Evolutionary conservation across 306 rosid genomes (phyloP).

Genomic region (Cicer cuneatum): DNA sequence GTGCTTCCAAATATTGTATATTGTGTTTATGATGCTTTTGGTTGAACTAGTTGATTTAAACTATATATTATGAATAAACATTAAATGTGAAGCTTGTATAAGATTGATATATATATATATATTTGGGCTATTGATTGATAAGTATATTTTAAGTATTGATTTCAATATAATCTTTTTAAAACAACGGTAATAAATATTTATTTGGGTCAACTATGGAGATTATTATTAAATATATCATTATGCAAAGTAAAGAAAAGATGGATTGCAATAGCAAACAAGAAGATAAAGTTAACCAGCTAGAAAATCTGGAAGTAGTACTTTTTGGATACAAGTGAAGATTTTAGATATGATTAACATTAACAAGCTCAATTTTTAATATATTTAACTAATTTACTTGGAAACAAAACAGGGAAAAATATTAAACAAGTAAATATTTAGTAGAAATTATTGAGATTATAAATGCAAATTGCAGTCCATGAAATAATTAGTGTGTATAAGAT

Average conservation of each 20-base stretch:
- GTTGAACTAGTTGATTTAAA: not conserved
- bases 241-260: conserved; percentile 2
- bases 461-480: too few relatives aligned
- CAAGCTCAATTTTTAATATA: not conserved
- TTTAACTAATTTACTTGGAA: too few relatives aligned
- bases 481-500: too few relatives aligned
- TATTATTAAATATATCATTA: not conserved
- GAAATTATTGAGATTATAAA: too few relatives aligned
- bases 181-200: not conserved
- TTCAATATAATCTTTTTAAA: not conserved
- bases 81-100: not conserved
- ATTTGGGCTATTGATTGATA: not conserved
- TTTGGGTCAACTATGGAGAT: not conserved
- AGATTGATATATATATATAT: too few relatives aligned
- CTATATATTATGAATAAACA: not conserved
- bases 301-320: not conserved
- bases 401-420: too few relatives aligned
- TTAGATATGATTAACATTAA: not conserved
- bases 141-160: not conserved
- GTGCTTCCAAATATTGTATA: not conserved
- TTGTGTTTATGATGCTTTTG: not conserved
- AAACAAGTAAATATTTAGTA: too few relatives aligned
- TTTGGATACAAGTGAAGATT: not conserved
- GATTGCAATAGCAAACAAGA: conserved; percentile 7
- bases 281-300: conserved; percentile 15